A percentile compares a stretch with the other conserved stretches of the same genome.
These are phyloP conservation scores for Fallopia convolvulus DNA, from an alignment of 148 eudicot species.

Conservation along the genomic window DNA sequence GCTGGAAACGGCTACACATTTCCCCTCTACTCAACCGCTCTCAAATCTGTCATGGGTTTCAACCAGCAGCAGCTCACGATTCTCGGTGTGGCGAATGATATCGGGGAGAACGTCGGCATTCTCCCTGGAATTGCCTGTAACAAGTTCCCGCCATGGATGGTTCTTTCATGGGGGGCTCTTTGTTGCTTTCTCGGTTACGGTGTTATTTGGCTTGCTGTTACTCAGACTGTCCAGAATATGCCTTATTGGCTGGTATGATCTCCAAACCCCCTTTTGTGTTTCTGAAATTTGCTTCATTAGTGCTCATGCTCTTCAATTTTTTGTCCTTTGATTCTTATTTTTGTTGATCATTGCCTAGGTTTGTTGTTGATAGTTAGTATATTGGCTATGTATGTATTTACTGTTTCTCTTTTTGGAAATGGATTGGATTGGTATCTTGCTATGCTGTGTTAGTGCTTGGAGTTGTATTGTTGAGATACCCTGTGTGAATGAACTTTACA, in stretches of 20 bases:
- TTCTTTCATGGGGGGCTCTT: conserved; percentile 51
- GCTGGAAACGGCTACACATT: conserved; percentile 72
- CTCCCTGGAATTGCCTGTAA: conserved; percentile 85
- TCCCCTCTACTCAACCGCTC: conserved; percentile 58
- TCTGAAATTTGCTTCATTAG: not conserved
- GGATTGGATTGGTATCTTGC: not conserved
- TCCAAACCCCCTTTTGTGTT: not conserved
- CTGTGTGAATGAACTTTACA: not conserved
- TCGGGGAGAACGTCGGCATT: conserved; percentile 83
- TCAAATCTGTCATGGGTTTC: conserved; percentile 68
- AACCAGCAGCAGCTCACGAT: conserved; percentile 76
- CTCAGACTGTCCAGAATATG: conserved; percentile 55
- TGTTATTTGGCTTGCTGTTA: conserved; percentile 83
- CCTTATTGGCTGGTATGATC: conserved; percentile 76
- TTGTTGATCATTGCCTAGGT: not conserved
- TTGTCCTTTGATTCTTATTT: not conserved
- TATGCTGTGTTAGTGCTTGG: not conserved
- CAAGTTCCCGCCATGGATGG: conserved; percentile 80
- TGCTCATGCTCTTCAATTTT: not conserved
- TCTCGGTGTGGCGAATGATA: conserved; percentile 85
- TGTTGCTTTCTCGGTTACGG: conserved; percentile 79
- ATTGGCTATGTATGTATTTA: not conserved
- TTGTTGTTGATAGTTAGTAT: not conserved
- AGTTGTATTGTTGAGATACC: not conserved
- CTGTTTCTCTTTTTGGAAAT: not conserved